Evolutionary conservation across 2,329 filamentous ascomycete species (phyloP), one percentile per base, ranked within the genome.

Genomic region (Venturia pyrina): DNA sequence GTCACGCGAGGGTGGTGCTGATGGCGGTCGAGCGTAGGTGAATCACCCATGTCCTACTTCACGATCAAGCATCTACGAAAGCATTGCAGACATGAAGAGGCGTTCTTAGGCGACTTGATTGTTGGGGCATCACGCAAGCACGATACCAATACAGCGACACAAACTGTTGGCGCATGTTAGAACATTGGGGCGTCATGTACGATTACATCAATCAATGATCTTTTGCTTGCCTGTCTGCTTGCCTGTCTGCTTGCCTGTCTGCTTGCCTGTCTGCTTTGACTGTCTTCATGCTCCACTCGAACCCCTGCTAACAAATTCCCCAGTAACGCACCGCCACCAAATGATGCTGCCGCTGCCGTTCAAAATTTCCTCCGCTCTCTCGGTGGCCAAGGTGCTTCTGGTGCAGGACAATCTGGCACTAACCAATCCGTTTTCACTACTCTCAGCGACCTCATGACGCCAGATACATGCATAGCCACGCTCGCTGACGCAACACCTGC

Each of bases 21-120:
- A 98, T 79, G 95, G 96, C 74, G 96, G 91, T 80, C 87, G 95
- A 97, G 95, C 93, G 95, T 99, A 98, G 93, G 96, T 99, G 78
- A 79, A 76, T 48, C 17, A n/a, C 53, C 53, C 53, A 11, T 28
- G 40, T 32, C 44, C 44, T 44, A 32, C 37, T 62, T 7, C 11
- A 46, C 37, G 60, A 44, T 44, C 37, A 32, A 62, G 44, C 60
- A 62, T 44, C 37, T 24, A 32, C 19, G 1, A 62, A 48, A 62
- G 19, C 60, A 62, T 24, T 57, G 48, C 62, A 50, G 41, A 50
- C 53, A 59, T 37, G 28, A 32, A 59, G 32, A 59, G 34, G 43
- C 46, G 28, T 46, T 15, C 44, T 48, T 48, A 50, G 37, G 61
- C 21, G 34, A 46, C 15, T n/a, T 7, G 24, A 37, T 44, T 37